Conservation (phyloP, 2,329 filamentous ascomycete species). For the Huntiella omanensis region DNA sequence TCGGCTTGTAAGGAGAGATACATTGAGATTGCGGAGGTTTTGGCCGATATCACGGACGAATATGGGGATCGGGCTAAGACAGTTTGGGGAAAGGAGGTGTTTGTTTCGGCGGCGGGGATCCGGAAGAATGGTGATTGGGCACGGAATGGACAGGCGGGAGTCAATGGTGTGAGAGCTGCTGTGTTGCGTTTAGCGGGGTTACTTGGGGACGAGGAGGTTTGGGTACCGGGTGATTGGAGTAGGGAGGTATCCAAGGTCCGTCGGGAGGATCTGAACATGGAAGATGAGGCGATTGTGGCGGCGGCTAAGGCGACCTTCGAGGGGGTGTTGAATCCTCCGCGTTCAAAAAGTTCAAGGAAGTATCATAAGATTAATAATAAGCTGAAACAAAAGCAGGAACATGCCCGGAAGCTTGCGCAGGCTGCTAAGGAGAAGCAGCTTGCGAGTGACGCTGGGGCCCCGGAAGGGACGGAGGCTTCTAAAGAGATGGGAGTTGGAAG, state of each 20-base stretch:
- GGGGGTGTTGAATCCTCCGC: no score
- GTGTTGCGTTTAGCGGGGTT: slow-evolving; percentile 25
- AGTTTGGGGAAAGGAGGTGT: slow-evolving; percentile 17
- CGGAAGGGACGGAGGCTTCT: not conserved
- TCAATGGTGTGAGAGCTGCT: slow-evolving; percentile 20
- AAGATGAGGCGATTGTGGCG: not conserved
- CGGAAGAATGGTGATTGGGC: slow-evolving; percentile 15
- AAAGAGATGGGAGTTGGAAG: slow-evolving; percentile 19
- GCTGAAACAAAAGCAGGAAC: not conserved
- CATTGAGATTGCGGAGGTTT: slow-evolving; percentile 25
- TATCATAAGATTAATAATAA: not conserved
- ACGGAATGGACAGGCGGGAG: slow-evolving; percentile 10
- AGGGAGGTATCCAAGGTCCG: slow-evolving; percentile 10
- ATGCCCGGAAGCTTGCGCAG: not conserved
- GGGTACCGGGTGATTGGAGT: slow-evolving; percentile 3
- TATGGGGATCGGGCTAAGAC: not conserved
- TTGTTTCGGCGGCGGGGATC: slow-evolving; percentile 22
- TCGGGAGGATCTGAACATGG: not conserved
- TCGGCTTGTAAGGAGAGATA: slow-evolving; percentile 17
- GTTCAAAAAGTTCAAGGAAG: not conserved
- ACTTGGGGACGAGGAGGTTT: not conserved
- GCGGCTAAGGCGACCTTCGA: not conserved
- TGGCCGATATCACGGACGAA: slow-evolving; percentile 29
- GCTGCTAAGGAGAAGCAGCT: not conserved
- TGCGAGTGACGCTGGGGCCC: not conserved